phyloP scores from a whole-genome alignment of 1,284 basidiomycete genomes.

The Somion occarium region DNA sequence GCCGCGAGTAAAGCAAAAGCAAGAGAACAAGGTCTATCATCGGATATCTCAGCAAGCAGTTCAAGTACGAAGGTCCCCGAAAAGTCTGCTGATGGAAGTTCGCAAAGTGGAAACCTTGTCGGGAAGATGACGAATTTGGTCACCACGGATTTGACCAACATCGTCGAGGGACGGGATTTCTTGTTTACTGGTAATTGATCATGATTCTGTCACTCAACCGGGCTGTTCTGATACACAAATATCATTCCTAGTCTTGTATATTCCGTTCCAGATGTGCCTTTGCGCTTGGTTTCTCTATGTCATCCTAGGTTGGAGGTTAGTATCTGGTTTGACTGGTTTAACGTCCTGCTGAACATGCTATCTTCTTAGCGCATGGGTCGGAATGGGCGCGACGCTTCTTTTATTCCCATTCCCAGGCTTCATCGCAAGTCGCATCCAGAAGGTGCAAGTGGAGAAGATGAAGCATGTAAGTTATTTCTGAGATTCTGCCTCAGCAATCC shows the following conservation, averaged over 20 bases:
- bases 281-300: constrained; percentile 36
- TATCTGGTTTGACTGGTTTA: not conserved
- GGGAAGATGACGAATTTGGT: constrained; percentile 46
- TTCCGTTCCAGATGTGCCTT: constrained; percentile 32
- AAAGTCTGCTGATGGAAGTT: constrained; percentile 5
- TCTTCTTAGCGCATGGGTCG: constrained; percentile 38
- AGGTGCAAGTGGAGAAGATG: constrained; percentile 20
- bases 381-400: constrained; percentile 46
- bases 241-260: constrained; percentile 24
- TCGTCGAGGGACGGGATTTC: constrained; percentile 31
- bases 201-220: not conserved
- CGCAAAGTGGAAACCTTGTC: constrained; percentile 34
- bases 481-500: not conserved
- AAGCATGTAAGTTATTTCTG: constrained; percentile 20
- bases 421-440: constrained; percentile 26
- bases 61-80: constrained; percentile 8
- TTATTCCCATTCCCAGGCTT: constrained; percentile 46
- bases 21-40: no score
- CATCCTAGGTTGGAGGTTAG: constrained; percentile 40
- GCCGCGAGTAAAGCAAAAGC: constrained; percentile 13
- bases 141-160: constrained; percentile 31
- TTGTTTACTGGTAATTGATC: constrained; percentile 17
- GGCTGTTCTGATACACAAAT: constrained; percentile 1
- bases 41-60: constrained; percentile 8
- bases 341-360: not conserved